These are phyloP conservation scores for Myxozyma vanderwaltii DNA, from an alignment of 805 yeast genomes.

Conservation along the genomic window DNA sequence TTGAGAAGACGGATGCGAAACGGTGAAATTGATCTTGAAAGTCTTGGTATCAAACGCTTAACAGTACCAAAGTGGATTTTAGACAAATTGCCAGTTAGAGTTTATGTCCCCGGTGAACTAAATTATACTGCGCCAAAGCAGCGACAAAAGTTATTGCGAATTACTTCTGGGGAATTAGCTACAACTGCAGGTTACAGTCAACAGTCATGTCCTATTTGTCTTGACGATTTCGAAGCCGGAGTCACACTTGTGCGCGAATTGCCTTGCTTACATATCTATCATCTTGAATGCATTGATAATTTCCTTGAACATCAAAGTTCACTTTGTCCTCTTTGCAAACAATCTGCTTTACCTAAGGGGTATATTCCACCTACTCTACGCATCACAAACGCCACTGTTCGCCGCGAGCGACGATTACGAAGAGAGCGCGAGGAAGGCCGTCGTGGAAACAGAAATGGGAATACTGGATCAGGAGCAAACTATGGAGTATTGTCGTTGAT, in stretches of 20 bases:
- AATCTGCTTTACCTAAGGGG: constrained; percentile 28
- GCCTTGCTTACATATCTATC: constrained; percentile 81
- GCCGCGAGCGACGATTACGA: constrained; percentile 30
- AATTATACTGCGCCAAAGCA: neutral
- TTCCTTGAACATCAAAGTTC: constrained; percentile 75
- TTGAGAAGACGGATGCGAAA: constrained; percentile 26
- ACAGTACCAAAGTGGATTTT: constrained; percentile 32
- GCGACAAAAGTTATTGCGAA: too few relatives aligned
- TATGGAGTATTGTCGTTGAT: too few relatives aligned
- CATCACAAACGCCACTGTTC: constrained; percentile 32
- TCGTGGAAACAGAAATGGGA: neutral
- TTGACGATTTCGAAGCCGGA: constrained; percentile 63
- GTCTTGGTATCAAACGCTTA: constrained; percentile 29
- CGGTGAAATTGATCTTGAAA: constrained; percentile 31
- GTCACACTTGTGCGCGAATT: constrained; percentile 61
- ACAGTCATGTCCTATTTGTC: constrained; percentile 69
- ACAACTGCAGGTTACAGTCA: constrained; percentile 20
- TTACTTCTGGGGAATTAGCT: too few relatives aligned
- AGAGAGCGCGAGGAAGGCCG: constrained; percentile 1
- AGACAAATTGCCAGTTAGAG: constrained; percentile 24
- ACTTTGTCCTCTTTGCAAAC: constrained; percentile 73
- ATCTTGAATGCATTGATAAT: constrained; percentile 75
- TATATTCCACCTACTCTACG: constrained; percentile 30
- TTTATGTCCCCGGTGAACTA: constrained; percentile 28
- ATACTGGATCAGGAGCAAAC: neutral